phyloP scores from a whole-genome alignment of 768 basidiomycete genomes.

The Leucocoprinus leucothites region DNA sequence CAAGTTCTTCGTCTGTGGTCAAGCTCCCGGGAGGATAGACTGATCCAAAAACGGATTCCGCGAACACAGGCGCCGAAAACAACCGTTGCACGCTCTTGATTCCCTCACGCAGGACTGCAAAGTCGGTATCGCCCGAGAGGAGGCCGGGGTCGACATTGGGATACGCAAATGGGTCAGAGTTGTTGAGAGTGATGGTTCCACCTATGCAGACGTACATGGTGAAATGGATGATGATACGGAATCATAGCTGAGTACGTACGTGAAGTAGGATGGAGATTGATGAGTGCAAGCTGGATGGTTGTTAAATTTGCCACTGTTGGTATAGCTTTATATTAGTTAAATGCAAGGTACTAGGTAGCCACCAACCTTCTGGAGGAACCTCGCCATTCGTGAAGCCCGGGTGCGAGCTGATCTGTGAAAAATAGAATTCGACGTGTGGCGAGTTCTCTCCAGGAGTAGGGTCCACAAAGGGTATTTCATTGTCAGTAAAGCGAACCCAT shows the following conservation, averaged over 20 bases:
- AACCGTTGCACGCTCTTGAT: conserved; percentile 12
- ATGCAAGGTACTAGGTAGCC: too few species aligned
- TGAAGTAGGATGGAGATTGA: conserved; percentile 9
- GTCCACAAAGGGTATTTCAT: conserved; percentile 4
- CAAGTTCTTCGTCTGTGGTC: conserved; percentile 2
- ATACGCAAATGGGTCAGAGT: conserved; percentile 9
- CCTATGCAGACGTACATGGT: too few species aligned
- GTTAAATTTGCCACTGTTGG: not conserved
- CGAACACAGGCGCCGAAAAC: conserved; percentile 8
- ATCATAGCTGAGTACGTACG: not conserved
- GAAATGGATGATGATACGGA: too few species aligned
- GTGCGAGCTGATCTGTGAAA: conserved; percentile 9
- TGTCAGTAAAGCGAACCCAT: conserved; percentile 11
- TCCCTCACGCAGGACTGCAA: conserved; percentile 9
- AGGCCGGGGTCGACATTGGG: conserved; percentile 6
- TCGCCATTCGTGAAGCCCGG: not conserved
- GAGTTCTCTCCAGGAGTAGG: conserved; percentile 12
- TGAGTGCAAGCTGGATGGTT: not conserved
- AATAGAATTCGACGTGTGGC: conserved; percentile 13
- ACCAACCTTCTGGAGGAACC: too few species aligned
- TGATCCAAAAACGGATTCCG: not conserved
- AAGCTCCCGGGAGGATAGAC: conserved; percentile 1
- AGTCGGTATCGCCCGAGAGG: conserved; percentile 9
- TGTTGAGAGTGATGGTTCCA: conserved; percentile 6
- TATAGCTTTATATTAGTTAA: too few species aligned